Evolutionary conservation across 1,284 basidiomycete species (phyloP), one percentile per base, ranked within the genome.

Genomic region (Trichosporon sp.): DNA sequence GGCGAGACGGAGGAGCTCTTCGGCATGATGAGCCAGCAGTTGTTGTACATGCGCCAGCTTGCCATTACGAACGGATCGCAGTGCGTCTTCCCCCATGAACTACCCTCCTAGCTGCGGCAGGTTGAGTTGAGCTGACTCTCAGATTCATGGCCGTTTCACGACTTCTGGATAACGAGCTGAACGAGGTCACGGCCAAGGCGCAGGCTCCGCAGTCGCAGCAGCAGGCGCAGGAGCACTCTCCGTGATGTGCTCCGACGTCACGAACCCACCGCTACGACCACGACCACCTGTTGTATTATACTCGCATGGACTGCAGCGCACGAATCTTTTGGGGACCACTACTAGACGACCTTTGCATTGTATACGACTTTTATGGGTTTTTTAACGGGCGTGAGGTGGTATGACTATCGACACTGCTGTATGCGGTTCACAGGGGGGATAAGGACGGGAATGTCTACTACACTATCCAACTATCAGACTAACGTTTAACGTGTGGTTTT

Each of bases 81-180:
- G 83, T 84, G 73, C 77, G 83, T 79, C n/a, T n/a, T n/a, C 10
- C 37, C n/a, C 43, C n/a, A 16, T 7, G 14, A 14, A 6, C 32
- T 19, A 40, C 12, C 11, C 48, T 5, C 19, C 32, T 6, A 5
- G 16, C 16, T 16, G 2, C 7, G 16, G 12, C 3, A 46, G 1
- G 5, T 16, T n/a, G 14, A 12, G 65, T n/a, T 8, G 32, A 35
- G 38, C 71, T 72, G 64, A 73, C 69, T 11, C 8, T 1, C 66
- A 84, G 83, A 65, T 84, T 84, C 73, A 84, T 84, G 83, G 81
- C 83, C 8, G 78, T 80, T 2, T 83, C 82, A 26, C 71, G 81
- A 40, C 71, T 83, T 31, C 73, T 84, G 11, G 83, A 84, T 66
- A 74, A 78, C 11, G 83, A 84, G 70, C 73, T 84, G 11, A 38